Evolutionary conservation across 2,329 filamentous ascomycete species (phyloP).

Genomic region (Diplodia mutila): DNA sequence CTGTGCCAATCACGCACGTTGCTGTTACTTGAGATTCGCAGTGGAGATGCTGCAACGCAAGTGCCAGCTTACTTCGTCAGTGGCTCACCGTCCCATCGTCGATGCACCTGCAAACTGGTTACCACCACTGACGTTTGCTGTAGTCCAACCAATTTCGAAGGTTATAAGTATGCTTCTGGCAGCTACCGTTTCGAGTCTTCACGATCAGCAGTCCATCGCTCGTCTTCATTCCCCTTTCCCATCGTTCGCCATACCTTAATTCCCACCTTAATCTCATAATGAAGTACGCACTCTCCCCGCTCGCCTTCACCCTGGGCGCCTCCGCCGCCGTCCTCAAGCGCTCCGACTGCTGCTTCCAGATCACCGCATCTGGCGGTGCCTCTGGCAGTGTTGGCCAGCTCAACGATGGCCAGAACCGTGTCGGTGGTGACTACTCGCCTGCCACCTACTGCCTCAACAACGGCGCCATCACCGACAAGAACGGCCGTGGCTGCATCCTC

Average conservation of each 20-base stretch:
- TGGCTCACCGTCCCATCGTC: not conserved
- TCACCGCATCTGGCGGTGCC: conserved; percentile 54
- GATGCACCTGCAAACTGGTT: too few relatives aligned
- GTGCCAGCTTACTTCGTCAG: not conserved
- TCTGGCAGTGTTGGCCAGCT: conserved; percentile 64
- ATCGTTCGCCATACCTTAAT: not conserved
- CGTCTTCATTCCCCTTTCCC: not conserved
- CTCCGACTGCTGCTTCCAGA: conserved; percentile 52
- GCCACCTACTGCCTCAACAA: conserved; percentile 60
- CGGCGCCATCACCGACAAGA: conserved; percentile 56
- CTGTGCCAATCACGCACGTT: not conserved
- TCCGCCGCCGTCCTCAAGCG: conserved; percentile 29
- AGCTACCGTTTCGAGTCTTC: not conserved
- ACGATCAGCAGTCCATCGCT: conserved; percentile 16
- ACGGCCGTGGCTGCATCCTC: conserved; percentile 65
- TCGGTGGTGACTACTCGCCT: conserved; percentile 54
- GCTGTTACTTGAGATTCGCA: not conserved
- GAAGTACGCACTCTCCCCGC: conserved; percentile 30
- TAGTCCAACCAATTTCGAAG: not conserved
- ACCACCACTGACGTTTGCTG: conserved; percentile 9
- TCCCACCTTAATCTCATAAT: conserved; percentile 28
- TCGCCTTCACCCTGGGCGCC: conserved; percentile 31
- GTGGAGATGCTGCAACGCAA: not conserved
- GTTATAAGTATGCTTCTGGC: conserved; percentile 15
- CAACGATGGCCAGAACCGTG: conserved; percentile 63